Base-by-base conservation (phyloP, 306 rosid genomes). In the Quercus agrifolia region DNA sequence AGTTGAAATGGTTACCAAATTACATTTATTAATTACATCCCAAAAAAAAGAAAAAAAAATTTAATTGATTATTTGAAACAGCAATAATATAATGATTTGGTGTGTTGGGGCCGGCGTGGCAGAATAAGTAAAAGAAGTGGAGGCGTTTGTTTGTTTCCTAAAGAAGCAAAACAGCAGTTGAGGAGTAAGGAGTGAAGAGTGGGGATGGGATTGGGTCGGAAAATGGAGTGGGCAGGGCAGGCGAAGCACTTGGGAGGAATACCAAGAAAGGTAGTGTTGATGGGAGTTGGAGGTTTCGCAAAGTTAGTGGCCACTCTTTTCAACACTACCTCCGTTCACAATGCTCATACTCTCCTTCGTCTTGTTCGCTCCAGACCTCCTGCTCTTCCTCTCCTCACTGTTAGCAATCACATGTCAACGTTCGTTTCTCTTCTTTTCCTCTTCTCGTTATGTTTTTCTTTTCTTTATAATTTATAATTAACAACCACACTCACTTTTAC, bases 371-470 rank as follows among this genome's bases (percentile, higher is more conserved):
- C 89, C 67, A 89, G 99, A 74, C 90, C 98, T 76, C 82, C 79
- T 1, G 89, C 93, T n/a, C 88, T 91, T 2, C 96, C 99, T n/a
- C 92, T 95, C 71, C 80, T 95, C 71, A 95, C 98, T 35, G 92
- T 92, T 4, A 90, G 98, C 96, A 95, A 95, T 69, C 99, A 95
- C 82, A 91, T 92, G 97, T 95, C 99, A 79, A 92, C 97, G 88
- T 84, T 56, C 23, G 51, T 72, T 63, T 30, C 30, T 30, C 25
- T 31, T 23, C 10, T 9, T 28, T 14, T 1, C 7, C 9, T 68
- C 11, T 15, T 3, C 18, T 54, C 27, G 2, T 72, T 46, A 8
- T 73, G 19, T 4, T 27, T 23, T 15, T n/a, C 17, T 35, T 58
- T 69, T 25, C 12, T 9, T 46, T 9, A 0, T 49, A 35, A 5